A percentile compares a stretch with the other conserved stretches of the same genome.
Conservation (phyloP, 352 stramenopile species). For the Phytophthora multivora region DNA sequence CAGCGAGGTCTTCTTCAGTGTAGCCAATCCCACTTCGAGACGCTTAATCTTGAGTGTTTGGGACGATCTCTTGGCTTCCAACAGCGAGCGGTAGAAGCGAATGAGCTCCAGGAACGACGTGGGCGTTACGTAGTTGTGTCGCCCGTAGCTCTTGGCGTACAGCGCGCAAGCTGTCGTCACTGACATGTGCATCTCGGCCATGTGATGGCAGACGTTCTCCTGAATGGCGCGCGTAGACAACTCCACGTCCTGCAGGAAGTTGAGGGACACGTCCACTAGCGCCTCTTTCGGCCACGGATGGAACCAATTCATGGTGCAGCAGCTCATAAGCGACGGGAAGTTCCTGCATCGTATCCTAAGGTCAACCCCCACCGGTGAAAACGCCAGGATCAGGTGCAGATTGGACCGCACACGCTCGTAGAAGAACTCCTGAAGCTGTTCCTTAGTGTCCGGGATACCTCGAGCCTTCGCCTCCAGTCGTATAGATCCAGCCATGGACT, state of each 20-base stretch:
- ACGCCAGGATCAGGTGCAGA: slow-evolving; percentile 87
- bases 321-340: slow-evolving; percentile 81
- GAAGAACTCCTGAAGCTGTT: slow-evolving; percentile 92
- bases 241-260: slow-evolving; percentile 84
- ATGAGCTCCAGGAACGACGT: slow-evolving; percentile 94
- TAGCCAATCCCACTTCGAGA: slow-evolving; percentile 84
- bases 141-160: slow-evolving; percentile 76
- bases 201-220: slow-evolving; percentile 93
- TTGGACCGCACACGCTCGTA: slow-evolving; percentile 87
- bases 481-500: slow-evolving; percentile 80
- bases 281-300: slow-evolving; percentile 91
- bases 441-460: slow-evolving; percentile 89
- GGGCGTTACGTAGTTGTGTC: slow-evolving; percentile 93
- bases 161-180: slow-evolving; percentile 78
- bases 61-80: slow-evolving; percentile 59
- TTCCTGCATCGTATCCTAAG: slow-evolving; percentile 78
- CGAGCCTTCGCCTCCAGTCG: slow-evolving; percentile 82
- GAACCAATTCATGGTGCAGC: slow-evolving; percentile 90
- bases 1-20: slow-evolving; percentile 79
- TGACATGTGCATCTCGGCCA: slow-evolving; percentile 91
- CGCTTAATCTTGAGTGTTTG: slow-evolving; percentile 73
- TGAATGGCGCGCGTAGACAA: slow-evolving; percentile 71
- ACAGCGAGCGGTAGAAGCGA: slow-evolving; percentile 88
- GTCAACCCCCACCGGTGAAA: slow-evolving; percentile 79
- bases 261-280: slow-evolving; percentile 84